Base-by-base conservation (phyloP, 306 rosid species). In the Citrullus colocynthis region DNA sequence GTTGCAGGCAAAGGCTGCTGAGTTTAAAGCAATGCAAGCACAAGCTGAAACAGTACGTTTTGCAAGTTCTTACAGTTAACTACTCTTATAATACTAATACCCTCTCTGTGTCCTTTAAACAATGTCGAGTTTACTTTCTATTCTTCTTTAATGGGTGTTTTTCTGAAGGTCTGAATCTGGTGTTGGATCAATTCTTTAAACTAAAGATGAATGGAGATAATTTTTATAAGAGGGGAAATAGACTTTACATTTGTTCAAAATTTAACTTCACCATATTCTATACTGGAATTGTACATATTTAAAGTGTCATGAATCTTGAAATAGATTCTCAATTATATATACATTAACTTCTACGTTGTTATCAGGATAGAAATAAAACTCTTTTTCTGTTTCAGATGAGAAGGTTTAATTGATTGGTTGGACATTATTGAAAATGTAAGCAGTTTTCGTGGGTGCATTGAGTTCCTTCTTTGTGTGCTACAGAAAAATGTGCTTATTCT, bases 11-110 rank as follows among this genome's bases (percentile, higher is more conserved):
- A 95, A 88, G 85, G 88, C 77, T 81, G 90, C 89, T 1, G 97
- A 95, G 90, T 90, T 83, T 61, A 89, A 86, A 64, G 91, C 90
- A 37, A 55, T 87, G 80, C 90, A 86, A 88, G 93, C 97, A 49
- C 97, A 92, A 67, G 84, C 88, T 70, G 99, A 90, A 83, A 86
- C 86, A 11, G 99, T 92, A 86, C 36, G 80, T 63, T 39, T 45
- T 20, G 15, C 20, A 13, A 70, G 75, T 14, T 39, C 20, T 70
- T 11, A 44, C 12, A 13, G 34, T 70, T 24, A 21, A 70, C 37
- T 70, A 42, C 39, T 20, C 39, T 20, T 5, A 67, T 20, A 44
- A 42, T 16, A 52, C 7, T 5, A 52, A 16, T 70, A 45, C 75
- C n/a, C 6, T 42, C 75, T 70, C 36, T 44, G 20, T 21, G 7